Evolutionary conservation across 345 rosid genomes (phyloP).

Genomic region (Microcos paniculata): DNA sequence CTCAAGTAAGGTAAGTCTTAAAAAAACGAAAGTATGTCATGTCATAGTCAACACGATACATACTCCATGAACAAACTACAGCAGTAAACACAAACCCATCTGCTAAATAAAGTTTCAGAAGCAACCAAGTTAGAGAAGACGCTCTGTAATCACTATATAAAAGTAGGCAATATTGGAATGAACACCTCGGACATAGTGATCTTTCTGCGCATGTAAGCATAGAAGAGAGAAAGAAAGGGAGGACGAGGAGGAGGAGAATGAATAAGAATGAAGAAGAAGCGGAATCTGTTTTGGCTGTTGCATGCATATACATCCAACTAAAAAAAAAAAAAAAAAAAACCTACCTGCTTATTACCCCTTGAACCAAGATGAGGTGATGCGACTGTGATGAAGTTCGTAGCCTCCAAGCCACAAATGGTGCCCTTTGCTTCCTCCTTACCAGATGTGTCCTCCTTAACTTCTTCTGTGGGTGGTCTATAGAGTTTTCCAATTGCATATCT

Average conservation of each 20-base stretch:
- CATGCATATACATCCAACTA: background rate
- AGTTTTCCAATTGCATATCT: slow-evolving; percentile 92
- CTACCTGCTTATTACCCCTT: slow-evolving; percentile 92
- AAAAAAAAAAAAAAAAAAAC: background rate
- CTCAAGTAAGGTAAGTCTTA: background rate
- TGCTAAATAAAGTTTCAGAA: background rate
- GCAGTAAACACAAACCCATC: background rate
- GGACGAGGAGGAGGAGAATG: background rate
- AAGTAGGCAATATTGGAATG: background rate
- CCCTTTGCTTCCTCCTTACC: slow-evolving; percentile 36
- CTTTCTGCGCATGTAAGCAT: background rate
- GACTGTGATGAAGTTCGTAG: slow-evolving; percentile 84
- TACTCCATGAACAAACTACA: background rate
- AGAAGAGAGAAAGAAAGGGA: too few relatives aligned
- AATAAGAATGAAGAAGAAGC: too few relatives aligned
- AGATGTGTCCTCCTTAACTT: slow-evolving; percentile 29
- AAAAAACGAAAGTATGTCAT: background rate
- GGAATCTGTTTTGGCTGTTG: background rate
- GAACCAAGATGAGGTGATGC: slow-evolving; percentile 99
- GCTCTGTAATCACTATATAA: background rate
- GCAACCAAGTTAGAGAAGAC: background rate
- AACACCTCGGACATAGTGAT: background rate
- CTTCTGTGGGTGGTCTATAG: slow-evolving; percentile 52
- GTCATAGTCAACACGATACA: background rate
- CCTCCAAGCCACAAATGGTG: slow-evolving; percentile 79